phyloP scores from a whole-genome alignment of 495 filamentous ascomycete genomes.

The Lepraria neglecta region DNA sequence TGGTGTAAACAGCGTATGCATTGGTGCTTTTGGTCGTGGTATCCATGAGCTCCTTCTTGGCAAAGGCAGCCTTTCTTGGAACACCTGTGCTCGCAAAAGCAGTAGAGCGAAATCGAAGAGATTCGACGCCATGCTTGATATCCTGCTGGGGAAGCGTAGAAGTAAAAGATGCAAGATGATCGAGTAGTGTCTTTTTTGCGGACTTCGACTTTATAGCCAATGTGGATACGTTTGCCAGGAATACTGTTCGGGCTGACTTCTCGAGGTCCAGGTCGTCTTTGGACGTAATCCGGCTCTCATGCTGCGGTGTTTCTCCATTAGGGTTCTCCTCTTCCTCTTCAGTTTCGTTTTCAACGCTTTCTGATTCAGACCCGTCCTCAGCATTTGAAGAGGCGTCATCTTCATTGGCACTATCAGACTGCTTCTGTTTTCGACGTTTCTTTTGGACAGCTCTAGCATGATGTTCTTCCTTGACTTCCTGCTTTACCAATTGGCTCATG shows the following conservation, averaged over 20 bases:
- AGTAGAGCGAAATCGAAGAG: constrained; percentile 87
- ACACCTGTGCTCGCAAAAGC: constrained; percentile 67
- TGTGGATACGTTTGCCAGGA: constrained; percentile 84
- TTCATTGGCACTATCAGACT: constrained; percentile 26
- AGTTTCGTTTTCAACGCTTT: constrained; percentile 10
- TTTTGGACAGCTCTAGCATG: constrained; percentile 25
- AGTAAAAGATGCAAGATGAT: constrained; percentile 58
- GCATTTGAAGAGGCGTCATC: constrained; percentile 22
- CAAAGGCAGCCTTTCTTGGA: constrained; percentile 86
- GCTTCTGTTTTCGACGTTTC: constrained; percentile 22
- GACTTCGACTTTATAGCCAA: constrained; percentile 73
- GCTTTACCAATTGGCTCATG: constrained; percentile 61
- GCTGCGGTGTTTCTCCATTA: constrained; percentile 40
- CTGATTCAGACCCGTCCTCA: not conserved
- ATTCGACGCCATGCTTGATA: constrained; percentile 66
- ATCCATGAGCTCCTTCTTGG: constrained; percentile 72
- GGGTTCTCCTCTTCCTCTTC: constrained; percentile 24
- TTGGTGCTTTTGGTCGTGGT: constrained; percentile 89
- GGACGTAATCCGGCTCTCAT: constrained; percentile 47
- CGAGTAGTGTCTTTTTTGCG: constrained; percentile 66
- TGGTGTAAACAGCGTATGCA: constrained; percentile 84
- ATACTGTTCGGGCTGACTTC: constrained; percentile 85
- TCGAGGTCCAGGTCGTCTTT: constrained; percentile 56
- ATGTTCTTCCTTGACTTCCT: constrained; percentile 48
- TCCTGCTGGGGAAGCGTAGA: constrained; percentile 39